These are phyloP conservation scores for Phytopythium boreale DNA, from an alignment of 352 stramenopile genomes.

Conservation along the genomic window DNA sequence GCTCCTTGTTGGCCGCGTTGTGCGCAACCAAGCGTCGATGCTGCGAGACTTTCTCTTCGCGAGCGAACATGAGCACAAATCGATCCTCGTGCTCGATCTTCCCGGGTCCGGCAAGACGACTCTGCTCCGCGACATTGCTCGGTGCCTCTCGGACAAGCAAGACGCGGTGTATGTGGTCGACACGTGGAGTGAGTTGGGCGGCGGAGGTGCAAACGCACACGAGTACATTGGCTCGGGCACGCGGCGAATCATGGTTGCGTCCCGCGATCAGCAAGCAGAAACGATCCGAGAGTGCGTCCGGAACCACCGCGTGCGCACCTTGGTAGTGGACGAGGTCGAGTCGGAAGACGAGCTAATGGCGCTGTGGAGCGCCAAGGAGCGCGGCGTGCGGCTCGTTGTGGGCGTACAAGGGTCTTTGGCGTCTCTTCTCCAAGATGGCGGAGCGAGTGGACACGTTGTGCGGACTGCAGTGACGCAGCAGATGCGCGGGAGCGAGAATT, in stretches of 20 bases:
- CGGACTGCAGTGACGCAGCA: background rate
- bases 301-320: background rate
- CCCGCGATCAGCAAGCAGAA: background rate
- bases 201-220: background rate
- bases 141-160: background rate
- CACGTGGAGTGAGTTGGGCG: background rate
- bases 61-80: background rate
- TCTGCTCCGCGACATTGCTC: background rate
- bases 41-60: background rate
- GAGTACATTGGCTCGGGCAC: background rate
- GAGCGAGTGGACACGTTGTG: background rate
- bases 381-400: background rate
- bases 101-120: background rate
- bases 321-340: conserved; percentile 5
- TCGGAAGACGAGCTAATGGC: background rate
- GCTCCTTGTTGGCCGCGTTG: background rate
- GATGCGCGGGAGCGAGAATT: background rate
- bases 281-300: background rate
- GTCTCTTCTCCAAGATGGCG: background rate
- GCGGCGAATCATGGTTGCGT: background rate
- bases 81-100: background rate
- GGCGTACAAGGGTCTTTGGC: background rate
- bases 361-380: background rate
- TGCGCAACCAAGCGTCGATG: background rate
- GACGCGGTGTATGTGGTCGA: conserved; percentile 1